phyloP scores from a whole-genome alignment of 2,329 filamentous ascomycete species.

The Calonectria pauciramosa region DNA sequence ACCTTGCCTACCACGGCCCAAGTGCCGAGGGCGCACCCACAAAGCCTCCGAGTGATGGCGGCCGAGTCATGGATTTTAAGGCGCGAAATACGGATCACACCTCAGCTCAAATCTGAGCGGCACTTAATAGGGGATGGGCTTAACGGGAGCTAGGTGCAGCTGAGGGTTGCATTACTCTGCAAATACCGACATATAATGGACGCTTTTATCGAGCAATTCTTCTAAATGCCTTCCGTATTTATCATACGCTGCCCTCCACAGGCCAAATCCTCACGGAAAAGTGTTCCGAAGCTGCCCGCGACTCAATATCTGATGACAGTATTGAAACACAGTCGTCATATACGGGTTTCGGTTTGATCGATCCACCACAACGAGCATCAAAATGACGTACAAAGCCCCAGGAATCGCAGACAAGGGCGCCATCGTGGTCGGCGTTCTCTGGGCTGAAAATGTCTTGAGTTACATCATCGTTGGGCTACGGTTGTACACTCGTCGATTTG shows the following conservation, averaged over 20 bases:
- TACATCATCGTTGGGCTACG: conserved; percentile 17
- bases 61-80: not conserved
- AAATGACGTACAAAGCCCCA: not conserved
- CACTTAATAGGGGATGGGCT: not conserved
- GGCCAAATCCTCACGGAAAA: not conserved
- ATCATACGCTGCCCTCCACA: not conserved
- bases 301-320: not conserved
- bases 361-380: not conserved
- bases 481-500: conserved; percentile 25
- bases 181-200: not conserved
- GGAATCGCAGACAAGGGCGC: conserved; percentile 21
- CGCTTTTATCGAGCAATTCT: not conserved
- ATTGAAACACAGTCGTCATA: not conserved
- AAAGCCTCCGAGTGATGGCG: not conserved
- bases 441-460: conserved; percentile 23
- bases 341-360: not conserved
- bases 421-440: conserved; percentile 17
- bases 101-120: not conserved
- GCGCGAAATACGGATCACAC: not conserved
- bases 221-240: not conserved
- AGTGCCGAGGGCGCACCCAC: not conserved
- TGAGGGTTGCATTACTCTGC: not conserved
- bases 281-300: not conserved
- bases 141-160: not conserved
- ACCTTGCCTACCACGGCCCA: not conserved